phyloP scores from a whole-genome alignment of 2,329 filamentous ascomycete genomes.

The Talaromyces atroroseus region DNA sequence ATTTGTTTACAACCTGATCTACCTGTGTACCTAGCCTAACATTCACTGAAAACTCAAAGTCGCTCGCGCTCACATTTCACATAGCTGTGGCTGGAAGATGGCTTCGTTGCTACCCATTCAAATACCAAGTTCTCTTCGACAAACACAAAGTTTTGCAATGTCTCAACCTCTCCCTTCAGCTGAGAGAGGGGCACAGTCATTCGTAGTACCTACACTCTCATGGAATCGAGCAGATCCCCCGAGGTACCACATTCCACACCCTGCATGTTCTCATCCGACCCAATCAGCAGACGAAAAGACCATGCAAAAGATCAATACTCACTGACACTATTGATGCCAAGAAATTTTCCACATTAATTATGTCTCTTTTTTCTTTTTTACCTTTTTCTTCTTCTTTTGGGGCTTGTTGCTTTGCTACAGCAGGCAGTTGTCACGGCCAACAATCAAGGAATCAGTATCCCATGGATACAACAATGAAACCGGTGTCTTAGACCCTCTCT shows the following conservation, averaged over 20 bases:
- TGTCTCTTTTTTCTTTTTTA: not conserved
- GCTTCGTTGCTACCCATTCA: slow-evolving; percentile 39
- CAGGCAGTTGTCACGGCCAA: not conserved
- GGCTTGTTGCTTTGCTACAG: not conserved
- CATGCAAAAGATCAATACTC: not conserved
- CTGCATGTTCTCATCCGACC: slow-evolving; percentile 1
- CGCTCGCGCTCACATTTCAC: slow-evolving; percentile 34
- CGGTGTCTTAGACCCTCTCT: not conserved
- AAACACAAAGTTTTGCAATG: not conserved
- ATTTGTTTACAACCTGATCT: not conserved
- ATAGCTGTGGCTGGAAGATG: slow-evolving; percentile 18
- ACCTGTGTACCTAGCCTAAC: not conserved
- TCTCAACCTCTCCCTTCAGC: not conserved
- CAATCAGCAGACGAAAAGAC: not conserved
- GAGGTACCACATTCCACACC: slow-evolving; percentile 7
- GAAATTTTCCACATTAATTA: not conserved
- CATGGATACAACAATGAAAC: slow-evolving; percentile 3
- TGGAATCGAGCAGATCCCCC: slow-evolving; percentile 6
- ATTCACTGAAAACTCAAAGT: slow-evolving; percentile 23
- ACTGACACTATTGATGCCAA: not conserved
- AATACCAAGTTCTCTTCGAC: slow-evolving; percentile 19
- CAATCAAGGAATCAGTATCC: not conserved
- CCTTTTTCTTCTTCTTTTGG: too few species aligned
- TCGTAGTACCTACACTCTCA: not conserved
- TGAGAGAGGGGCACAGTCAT: not conserved